phyloP scores from a whole-genome alignment of 2,329 filamentous ascomycete genomes.

The Didymella glomerata region DNA sequence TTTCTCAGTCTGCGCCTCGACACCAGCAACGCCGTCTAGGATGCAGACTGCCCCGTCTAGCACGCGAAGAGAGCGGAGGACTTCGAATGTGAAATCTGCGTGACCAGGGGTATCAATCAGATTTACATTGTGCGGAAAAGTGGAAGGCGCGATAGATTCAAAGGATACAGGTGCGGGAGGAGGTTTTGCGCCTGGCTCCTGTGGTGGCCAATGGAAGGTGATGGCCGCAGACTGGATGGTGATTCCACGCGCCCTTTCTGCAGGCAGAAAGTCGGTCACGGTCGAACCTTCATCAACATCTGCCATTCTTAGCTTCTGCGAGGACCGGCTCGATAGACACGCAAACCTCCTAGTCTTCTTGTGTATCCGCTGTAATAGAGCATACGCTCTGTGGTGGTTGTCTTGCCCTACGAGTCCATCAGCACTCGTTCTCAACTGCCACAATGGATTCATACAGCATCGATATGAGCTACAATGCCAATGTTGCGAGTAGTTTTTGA shows the following conservation, averaged over 20 bases:
- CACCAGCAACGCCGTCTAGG: slow-evolving; percentile 88
- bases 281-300: slow-evolving; percentile 97
- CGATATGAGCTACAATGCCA: slow-evolving; percentile 97
- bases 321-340: slow-evolving; percentile 3
- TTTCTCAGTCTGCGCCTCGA: slow-evolving; percentile 96
- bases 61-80: slow-evolving; percentile 86
- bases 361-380: slow-evolving; percentile 95
- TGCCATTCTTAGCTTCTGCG: not conserved
- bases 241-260: slow-evolving; percentile 90
- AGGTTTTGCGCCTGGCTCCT: slow-evolving; percentile 49
- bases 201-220: slow-evolving; percentile 89
- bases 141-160: slow-evolving; percentile 56
- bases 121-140: slow-evolving; percentile 61
- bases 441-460: slow-evolving; percentile 69
- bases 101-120: slow-evolving; percentile 93
- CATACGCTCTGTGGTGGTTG: slow-evolving; percentile 98
- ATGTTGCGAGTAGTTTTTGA: slow-evolving; percentile 88
- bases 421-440: not conserved
- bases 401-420: slow-evolving; percentile 73
- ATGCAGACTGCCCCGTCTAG: slow-evolving; percentile 93
- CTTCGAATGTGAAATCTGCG: slow-evolving; percentile 97
- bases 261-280: slow-evolving; percentile 93
- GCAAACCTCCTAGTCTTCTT: slow-evolving; percentile 75
- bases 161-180: slow-evolving; percentile 40
- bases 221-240: slow-evolving; percentile 98